Evolutionary conservation across 192 early-diverging fungal species (phyloP), one percentile per base, ranked within the genome.

Genomic region (Martensiomyces pterosporus): DNA sequence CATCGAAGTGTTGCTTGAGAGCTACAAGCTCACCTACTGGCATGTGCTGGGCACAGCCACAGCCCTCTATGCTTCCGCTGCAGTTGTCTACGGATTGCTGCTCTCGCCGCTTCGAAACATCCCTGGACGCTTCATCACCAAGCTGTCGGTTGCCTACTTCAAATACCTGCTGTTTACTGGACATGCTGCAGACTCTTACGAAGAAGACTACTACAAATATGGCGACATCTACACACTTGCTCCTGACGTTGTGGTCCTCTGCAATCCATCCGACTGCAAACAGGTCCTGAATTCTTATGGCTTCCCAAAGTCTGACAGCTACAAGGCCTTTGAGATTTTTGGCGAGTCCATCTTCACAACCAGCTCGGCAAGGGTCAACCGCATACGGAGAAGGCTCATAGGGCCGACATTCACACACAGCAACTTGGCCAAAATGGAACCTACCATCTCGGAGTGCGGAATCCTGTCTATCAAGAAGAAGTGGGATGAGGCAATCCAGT

Each of bases 301-400:
- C 18, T 54, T 38, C 41, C 2, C 10, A 16, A 54, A 54, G 40
- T 10, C 5, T 3, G 8, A 27, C 19, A 29, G 16, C 3, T 54
- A 54, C 24, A n/a, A 44, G n/a, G 36, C 23, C 8, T 5, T 43
- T 3, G 25, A 25, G 15, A 10, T 44, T 10, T 5, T n/a, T 17
- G 14, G 10, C 32, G 15, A 17, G 41, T 27, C 9, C n/a, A 54
- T 34, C 9, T 54, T 54, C 33, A 44, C 39, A 2, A 54, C 52
- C 2, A 26, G 17, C n/a, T 39, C 43, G n/a, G 37, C 52, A 10
- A 34, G 2, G 2, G 29, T 54, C 25, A 21, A 42, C 21, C 27
- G 26, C 21, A 6, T 24, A 32, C 25, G 52, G n/a, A 26, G 33
- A 17, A 2, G 52, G 1, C 39, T 25, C 7, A 22, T 54, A 4